Evolutionary conservation across 1,284 basidiomycete genomes (phyloP).

Genomic region (Acaromyces ingoldii): DNA sequence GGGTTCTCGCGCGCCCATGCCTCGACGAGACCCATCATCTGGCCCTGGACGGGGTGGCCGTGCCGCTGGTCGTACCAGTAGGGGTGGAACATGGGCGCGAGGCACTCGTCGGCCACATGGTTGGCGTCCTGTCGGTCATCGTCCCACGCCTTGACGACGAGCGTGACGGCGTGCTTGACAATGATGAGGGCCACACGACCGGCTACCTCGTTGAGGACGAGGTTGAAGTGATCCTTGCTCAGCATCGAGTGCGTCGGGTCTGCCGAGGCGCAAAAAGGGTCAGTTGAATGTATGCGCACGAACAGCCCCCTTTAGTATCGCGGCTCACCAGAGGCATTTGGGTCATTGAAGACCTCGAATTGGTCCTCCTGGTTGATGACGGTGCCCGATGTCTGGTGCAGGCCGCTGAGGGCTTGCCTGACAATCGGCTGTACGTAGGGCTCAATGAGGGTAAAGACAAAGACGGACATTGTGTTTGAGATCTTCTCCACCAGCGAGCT

Average conservation of each 20-base stretch:
- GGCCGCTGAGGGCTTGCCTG: conserved; percentile 42
- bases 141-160: conserved; percentile 75
- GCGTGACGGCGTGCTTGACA: conserved; percentile 61
- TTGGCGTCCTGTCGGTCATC: conserved; percentile 20
- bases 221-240: conserved; percentile 50
- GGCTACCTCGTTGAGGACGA: conserved; percentile 51
- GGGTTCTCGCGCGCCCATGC: conserved; percentile 30
- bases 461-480: conserved; percentile 58
- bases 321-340: conserved; percentile 44
- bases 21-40: conserved; percentile 43
- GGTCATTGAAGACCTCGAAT: conserved; percentile 53
- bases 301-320: too few relatives aligned
- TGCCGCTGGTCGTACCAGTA: conserved; percentile 31
- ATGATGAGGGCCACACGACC: conserved; percentile 52
- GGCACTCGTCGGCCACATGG: conserved; percentile 35
- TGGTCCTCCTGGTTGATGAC: conserved; percentile 48
- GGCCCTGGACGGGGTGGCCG: conserved; percentile 28
- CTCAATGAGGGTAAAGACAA: conserved; percentile 49
- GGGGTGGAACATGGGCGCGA: conserved; percentile 43
- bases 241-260: conserved; percentile 50
- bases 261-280: too few relatives aligned
- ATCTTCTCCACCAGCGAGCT: conserved; percentile 71
- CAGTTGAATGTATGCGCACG: too few relatives aligned
- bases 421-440: conserved; percentile 51
- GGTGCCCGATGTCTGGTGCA: conserved; percentile 44